phyloP scores from a whole-genome alignment of 495 filamentous ascomycete genomes.

The Podospora pseudoanserina region DNA sequence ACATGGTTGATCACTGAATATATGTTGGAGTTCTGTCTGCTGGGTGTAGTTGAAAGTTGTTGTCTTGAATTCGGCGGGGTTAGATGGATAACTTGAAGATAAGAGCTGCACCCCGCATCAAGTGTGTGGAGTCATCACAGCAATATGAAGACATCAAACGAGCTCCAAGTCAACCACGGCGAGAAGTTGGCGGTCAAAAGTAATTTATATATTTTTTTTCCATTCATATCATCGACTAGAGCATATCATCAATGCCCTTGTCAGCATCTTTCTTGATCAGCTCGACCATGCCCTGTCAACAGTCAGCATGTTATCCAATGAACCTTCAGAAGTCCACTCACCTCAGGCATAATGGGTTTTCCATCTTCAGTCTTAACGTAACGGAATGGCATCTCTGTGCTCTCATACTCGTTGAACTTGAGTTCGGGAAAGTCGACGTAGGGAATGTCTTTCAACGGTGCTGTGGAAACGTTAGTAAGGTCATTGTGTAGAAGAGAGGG shows the following conservation, averaged over 20 bases:
- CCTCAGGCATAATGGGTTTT: slow-evolving; percentile 84
- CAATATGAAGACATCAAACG: neutral
- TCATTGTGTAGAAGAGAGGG: slow-evolving; percentile 1
- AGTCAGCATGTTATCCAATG: neutral
- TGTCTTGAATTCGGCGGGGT: neutral
- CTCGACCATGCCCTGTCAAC: slow-evolving; percentile 78
- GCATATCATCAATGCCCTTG: slow-evolving; percentile 82
- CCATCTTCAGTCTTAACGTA: slow-evolving; percentile 77
- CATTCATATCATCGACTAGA: slow-evolving; percentile 43
- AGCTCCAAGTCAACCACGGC: neutral
- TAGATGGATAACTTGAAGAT: neutral
- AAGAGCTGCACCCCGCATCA: neutral
- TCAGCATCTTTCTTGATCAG: slow-evolving; percentile 92
- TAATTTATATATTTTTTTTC: neutral
- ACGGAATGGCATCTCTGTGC: slow-evolving; percentile 94
- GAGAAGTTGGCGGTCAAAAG: neutral
- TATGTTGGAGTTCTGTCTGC: no score
- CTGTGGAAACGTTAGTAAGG: slow-evolving; percentile 39
- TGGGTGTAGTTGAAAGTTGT: neutral
- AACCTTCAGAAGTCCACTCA: slow-evolving; percentile 39
- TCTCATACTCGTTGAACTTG: slow-evolving; percentile 83
- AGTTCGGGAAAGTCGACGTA: slow-evolving; percentile 88
- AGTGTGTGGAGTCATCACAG: neutral
- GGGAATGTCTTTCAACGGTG: slow-evolving; percentile 66
- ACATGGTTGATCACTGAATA: neutral